Evolutionary conservation across 164 flowering plant species (phyloP).

Genomic region (Berberis thunbergii): DNA sequence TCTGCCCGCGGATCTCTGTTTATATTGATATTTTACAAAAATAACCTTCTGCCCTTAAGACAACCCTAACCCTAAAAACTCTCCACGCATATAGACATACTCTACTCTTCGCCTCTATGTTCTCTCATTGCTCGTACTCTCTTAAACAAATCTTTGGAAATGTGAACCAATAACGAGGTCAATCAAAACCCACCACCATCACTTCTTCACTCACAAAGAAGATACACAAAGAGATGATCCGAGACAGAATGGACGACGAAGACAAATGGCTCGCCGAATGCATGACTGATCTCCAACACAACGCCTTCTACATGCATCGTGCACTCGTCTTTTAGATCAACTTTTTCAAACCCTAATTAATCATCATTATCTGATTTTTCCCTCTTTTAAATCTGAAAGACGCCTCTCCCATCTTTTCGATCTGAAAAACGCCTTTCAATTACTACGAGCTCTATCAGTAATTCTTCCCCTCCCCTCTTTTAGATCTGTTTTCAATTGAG

Average conservation of each 20-base stretch:
- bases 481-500: not conserved
- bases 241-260: conserved; percentile 71
- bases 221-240: conserved; percentile 30
- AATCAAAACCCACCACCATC: not conserved
- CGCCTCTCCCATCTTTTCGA: conserved; percentile 78
- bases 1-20: too few species aligned
- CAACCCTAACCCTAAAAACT: too few species aligned
- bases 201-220: too few species aligned
- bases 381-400: conserved; percentile 53
- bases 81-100: too few species aligned
- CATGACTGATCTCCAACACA: conserved; percentile 89
- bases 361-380: not conserved
- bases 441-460: conserved; percentile 82
- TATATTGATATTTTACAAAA: too few species aligned
- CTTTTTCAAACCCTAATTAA: conserved; percentile 23
- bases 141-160: too few species aligned
- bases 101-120: too few species aligned
- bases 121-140: too few species aligned
- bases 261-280: conserved; percentile 98
- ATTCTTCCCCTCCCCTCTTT: not conserved
- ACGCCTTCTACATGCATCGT: conserved; percentile 96
- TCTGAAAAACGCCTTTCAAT: too few species aligned
- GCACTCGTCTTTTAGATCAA: conserved; percentile 39
- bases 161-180: too few species aligned
- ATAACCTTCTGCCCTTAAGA: too few species aligned